A percentile compares a stretch with the other conserved stretches of the same genome.
These are phyloP conservation scores for Nigrospora oryzae DNA, from an alignment of 2,329 filamentous ascomycete species.

Conservation along the genomic window DNA sequence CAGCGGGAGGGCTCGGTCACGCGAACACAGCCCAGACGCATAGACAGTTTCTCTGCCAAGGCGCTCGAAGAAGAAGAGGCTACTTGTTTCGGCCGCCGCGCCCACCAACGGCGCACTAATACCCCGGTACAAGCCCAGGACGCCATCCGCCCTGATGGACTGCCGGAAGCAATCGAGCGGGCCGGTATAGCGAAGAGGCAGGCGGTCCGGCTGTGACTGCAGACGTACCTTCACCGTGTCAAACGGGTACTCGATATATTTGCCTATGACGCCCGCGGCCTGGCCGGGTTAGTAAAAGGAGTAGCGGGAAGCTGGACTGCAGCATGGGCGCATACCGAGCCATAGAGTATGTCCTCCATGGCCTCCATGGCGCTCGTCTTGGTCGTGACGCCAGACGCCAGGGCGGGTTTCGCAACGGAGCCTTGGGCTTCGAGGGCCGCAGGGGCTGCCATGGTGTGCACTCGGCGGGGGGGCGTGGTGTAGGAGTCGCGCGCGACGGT, in stretches of 20 bases:
- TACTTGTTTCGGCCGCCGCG: constrained; percentile 85
- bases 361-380: constrained; percentile 50
- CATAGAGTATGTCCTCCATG: constrained; percentile 79
- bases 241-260: constrained; percentile 97
- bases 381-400: not conserved
- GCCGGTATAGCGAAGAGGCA: constrained; percentile 74
- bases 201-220: constrained; percentile 84
- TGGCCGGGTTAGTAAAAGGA: constrained; percentile 22
- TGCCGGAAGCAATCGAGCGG: constrained; percentile 91
- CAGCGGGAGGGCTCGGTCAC: constrained; percentile 60
- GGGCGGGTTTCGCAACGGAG: constrained; percentile 8
- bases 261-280: constrained; percentile 80
- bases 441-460: constrained; percentile 15
- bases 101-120: constrained; percentile 87
- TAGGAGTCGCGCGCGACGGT: no score
- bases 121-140: constrained; percentile 78
- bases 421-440: constrained; percentile 11
- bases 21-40: constrained; percentile 35
- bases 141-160: constrained; percentile 70
- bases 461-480: no score
- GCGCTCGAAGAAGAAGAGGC: constrained; percentile 86
- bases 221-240: constrained; percentile 97
- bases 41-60: constrained; percentile 61
- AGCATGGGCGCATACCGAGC: constrained; percentile 56
- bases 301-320: no score